Evolutionary conservation across 106 monocot species (phyloP), one percentile per base, ranked within the genome.

Genomic region (Xerophyta viscosa): DNA sequence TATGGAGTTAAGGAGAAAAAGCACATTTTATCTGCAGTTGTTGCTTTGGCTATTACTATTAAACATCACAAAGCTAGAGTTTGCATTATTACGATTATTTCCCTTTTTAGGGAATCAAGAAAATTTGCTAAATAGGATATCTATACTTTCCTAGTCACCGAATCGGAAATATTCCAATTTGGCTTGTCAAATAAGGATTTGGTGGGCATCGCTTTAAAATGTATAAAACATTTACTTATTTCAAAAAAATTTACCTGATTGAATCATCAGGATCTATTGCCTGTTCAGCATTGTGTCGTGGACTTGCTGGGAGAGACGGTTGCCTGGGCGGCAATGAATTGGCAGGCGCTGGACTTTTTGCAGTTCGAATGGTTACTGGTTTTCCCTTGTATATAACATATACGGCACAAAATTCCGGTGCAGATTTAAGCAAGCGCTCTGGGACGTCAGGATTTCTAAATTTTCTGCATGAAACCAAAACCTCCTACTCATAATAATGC

Each of bases 311-410:
- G n/a, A n/a, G n/a, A n/a, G 43, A 17, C 12, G 7, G 12, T 43
- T 43, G 43, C 33, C 30, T 33, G 3, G 58, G 68, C 29, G 31
- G 52, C 14, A 27, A 26, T 11, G 43, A 8, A 21, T 0, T 31
- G n/a, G 52, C 45, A 20, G 60, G 28, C n/a, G 17, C 52, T 2
- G 27, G 60, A 15, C 30, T 56, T 27, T 46, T 55, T 20, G 70
- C 70, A 20, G 62, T 62, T 26, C 70, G 54, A 14, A 56, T 62
- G 6, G 25, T 62, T 23, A 48, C 2, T 21, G 48, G 20, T 24
- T 62, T 70, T 20, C 54, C 70, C 25, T 70, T 70, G 52, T 31
- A 31, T 54, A 70, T 70, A 18, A 70, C 70, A 46, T 70, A 70
- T 25, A 70, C 70, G 8, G 70, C 53, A 18, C 70, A 70, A 15